Base-by-base conservation (phyloP, 805 yeast species). In the Gaillardinia entomophila region DNA sequence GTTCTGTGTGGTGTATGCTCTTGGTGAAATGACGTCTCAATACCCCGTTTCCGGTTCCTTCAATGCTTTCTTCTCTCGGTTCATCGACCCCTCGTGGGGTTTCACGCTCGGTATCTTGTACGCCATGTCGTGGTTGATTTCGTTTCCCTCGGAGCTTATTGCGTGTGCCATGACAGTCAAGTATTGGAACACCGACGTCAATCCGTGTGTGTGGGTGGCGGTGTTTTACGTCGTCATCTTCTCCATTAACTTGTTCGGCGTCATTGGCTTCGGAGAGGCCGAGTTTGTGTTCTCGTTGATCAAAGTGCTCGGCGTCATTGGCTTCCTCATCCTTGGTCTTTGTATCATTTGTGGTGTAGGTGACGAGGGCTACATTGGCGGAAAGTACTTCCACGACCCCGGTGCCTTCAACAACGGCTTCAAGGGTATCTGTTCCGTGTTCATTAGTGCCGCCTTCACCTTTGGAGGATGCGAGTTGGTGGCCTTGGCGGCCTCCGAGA, bases 381-480 rank as follows among this genome's bases (percentile, higher is more conserved):
- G 55, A 16, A 58, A 46, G 34, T 66, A 71, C 49, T 75, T 78
- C 76, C 58, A 58, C 27, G 42, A 63, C 25, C 81, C 82, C 6
- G 81, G 81, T 36, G 62, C 78, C 6, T 73, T 74, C 40, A 57
- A 63, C 32, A 59, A 73, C 42, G 75, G 74, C 12, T 71, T 75
- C 48, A 74, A 75, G 43, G 81, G 81, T 48, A 66, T 75, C 24
- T 66, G 68, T 34, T 57, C 70, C 16, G 71, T 72, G 23, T 66
- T 77, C 37, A 72, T 76, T 24, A 68, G 71, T 12, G 73, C 80
- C 12, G 77, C 79, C 6, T 77, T 76, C 48, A 68, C 82, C 2
- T 74, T 74, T 38, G 81, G 81, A 48, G 79, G 79, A 51, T 67
- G 76, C 28, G 82, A 77, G 55, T 67, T 71, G 42, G 68, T 75